Evolutionary conservation across 2,329 filamentous ascomycete species (phyloP), one percentile per base, ranked within the genome.

Genomic region (Cladophialophora bantiana): DNA sequence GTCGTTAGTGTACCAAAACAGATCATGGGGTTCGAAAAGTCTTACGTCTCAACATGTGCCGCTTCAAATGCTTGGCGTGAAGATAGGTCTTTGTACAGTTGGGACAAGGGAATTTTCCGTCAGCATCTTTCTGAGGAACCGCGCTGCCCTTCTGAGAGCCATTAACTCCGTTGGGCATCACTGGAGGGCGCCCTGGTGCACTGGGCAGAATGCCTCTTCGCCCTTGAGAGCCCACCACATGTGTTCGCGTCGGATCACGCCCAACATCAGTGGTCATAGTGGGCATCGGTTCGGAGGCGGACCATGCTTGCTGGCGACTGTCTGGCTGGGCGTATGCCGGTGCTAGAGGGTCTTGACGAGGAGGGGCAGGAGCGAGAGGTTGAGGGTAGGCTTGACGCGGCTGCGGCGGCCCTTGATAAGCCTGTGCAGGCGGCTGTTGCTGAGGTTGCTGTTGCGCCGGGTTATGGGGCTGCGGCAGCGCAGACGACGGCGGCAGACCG

Each of bases 81-180:
- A 98, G 85, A 77, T 99, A 99, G 6, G 94, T 97, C 85, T 98
- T 98, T 75, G 93, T 97, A 83, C 95, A 99, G 79, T 98, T 94
- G 75, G 93, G 93, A 82, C 95, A 99, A 67, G 95, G 94, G 77
- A 96, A 99, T 83, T 98, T 98, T 77, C 95, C 95, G 78, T 98
- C 94, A 7, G 93, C 93, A 79, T 98, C 94, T 83, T 98, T 97
- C 73, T 92, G 90, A 15, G 94, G 93, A 70, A 96, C 95, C 69
- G 92, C 88, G 68, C 91, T 90, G 75, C 86, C 92, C 85, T 97
- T 96, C 9, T 87, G 85, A 35, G 86, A 83, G 52, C 86, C 85
- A 71, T 88, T 89, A 52, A 92, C 75, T 36, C 79, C 79, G 70
- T 83, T 80, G 54, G 89, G 83, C 36, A 91, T 88, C 32, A 93